phyloP scores from a whole-genome alignment of 768 basidiomycete species.

The Pisolithus marmoratus region DNA sequence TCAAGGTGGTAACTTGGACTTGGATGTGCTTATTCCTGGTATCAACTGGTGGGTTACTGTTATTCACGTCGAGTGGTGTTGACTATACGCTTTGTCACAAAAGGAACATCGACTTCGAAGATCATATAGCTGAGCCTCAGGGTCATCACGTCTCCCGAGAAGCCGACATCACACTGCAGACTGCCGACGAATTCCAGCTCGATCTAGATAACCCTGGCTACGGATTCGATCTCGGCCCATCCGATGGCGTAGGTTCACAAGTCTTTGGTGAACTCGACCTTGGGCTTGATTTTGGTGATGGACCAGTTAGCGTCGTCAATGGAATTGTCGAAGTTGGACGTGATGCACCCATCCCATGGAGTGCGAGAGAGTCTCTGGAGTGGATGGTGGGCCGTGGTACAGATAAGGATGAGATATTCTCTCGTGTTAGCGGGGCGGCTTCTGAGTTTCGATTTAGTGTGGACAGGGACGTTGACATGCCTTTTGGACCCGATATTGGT shows the following conservation, averaged over 20 bases:
- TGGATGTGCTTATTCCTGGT: constrained; percentile 76
- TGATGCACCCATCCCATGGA: constrained; percentile 50
- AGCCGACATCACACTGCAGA: constrained; percentile 85
- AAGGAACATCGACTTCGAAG: constrained; percentile 75
- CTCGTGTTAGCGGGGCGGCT: constrained; percentile 53
- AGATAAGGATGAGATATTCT: constrained; percentile 60
- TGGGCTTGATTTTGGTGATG: constrained; percentile 72
- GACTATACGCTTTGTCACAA: constrained; percentile 25
- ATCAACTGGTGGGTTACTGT: constrained; percentile 59
- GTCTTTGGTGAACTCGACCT: constrained; percentile 71
- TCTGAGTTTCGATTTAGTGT: constrained; percentile 63
- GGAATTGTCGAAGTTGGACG: constrained; percentile 72
- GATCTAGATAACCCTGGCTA: constrained; percentile 53
- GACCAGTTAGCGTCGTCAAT: constrained; percentile 31
- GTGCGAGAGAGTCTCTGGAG: constrained; percentile 50
- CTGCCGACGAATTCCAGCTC: constrained; percentile 66
- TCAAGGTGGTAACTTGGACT: constrained; percentile 67
- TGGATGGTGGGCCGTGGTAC: constrained; percentile 48
- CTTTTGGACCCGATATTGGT: constrained; percentile 44
- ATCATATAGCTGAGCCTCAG: constrained; percentile 51
- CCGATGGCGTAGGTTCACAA: constrained; percentile 81
- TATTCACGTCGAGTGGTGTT: background rate
- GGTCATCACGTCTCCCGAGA: constrained; percentile 79
- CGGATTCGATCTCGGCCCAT: constrained; percentile 74
- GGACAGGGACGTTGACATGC: constrained; percentile 47